A percentile compares a stretch with the other conserved stretches of the same genome.
Evolutionary conservation across 73 alveolate species (phyloP).

Genomic region (Effrenium voratum): DNA sequence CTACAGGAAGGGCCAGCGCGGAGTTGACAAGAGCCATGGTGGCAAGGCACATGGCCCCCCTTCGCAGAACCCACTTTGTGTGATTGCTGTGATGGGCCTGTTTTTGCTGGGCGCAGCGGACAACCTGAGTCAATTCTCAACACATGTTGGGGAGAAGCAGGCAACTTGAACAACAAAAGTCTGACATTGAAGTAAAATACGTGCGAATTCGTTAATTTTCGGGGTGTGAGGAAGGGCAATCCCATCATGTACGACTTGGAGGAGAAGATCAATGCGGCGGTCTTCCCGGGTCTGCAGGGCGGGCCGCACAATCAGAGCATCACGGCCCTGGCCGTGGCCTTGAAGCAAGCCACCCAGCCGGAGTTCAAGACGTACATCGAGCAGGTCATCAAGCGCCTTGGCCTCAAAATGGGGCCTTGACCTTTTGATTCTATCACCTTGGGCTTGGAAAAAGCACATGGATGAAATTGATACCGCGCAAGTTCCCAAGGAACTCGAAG

Average conservation of each 20-base stretch:
- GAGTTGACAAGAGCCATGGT: slow-evolving; percentile 58
- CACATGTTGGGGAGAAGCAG: too few relatives aligned
- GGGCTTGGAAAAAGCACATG: too few relatives aligned
- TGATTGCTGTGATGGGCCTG: too few relatives aligned
- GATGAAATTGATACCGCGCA: background rate
- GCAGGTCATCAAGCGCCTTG: slow-evolving; percentile 80
- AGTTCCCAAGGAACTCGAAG: slow-evolving; percentile 94
- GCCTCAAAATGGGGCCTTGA: background rate
- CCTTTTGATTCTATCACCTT: background rate
- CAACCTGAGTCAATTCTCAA: too few relatives aligned
- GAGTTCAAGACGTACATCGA: slow-evolving; percentile 79
- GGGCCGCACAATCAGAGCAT: slow-evolving; percentile 99
- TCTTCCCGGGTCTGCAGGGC: slow-evolving; percentile 96
- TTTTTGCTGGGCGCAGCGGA: too few relatives aligned
- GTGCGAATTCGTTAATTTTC: too few relatives aligned
- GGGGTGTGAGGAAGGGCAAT: slow-evolving; percentile 93
- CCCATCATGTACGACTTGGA: slow-evolving; percentile 95
- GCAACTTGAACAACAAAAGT: background rate
- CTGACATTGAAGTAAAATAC: background rate
- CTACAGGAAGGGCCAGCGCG: slow-evolving; percentile 94
- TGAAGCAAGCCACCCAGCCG: slow-evolving; percentile 97
- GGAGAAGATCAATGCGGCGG: slow-evolving; percentile 81
- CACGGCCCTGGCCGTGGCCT: slow-evolving; percentile 98
- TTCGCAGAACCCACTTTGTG: background rate
- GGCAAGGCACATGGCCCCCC: background rate